Conservation (phyloP, 768 basidiomycete species). For the Lactarius quietus region DNA sequence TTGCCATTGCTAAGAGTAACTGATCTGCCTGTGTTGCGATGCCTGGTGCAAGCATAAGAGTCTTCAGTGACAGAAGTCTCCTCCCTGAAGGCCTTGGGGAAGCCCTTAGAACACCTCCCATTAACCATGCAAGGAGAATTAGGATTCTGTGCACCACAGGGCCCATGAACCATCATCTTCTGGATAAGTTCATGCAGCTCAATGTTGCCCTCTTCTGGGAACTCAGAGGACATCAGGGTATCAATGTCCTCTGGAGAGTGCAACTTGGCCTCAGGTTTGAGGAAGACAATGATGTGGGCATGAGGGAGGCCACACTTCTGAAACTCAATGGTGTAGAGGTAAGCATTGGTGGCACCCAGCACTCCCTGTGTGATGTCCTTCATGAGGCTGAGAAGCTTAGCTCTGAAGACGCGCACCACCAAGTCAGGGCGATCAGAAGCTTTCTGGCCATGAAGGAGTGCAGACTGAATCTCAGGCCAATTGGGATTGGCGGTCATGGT, state of each 20-base stretch:
- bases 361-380: conserved; percentile 38
- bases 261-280: conserved; percentile 36
- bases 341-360: conserved; percentile 42
- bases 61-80: conserved; percentile 38
- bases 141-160: conserved; percentile 39
- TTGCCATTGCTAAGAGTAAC: conserved; percentile 30
- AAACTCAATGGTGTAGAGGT: conserved; percentile 54
- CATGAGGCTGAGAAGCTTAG: conserved; percentile 38
- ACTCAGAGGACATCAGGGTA: conserved; percentile 38
- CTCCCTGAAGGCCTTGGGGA: conserved; percentile 39
- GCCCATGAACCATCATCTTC: conserved; percentile 46
- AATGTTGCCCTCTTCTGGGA: conserved; percentile 40
- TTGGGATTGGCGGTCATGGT: conserved; percentile 47
- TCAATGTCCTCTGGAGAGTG: conserved; percentile 38
- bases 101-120: conserved; percentile 41
- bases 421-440: conserved; percentile 46
- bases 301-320: conserved; percentile 57
- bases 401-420: conserved; percentile 43
- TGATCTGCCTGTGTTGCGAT: conserved; percentile 36
- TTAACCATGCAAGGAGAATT: conserved; percentile 41
- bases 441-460: conserved; percentile 28
- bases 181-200: conserved; percentile 42
- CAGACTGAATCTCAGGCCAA: conserved; percentile 37
- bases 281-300: conserved; percentile 47
- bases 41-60: conserved; percentile 42